Evolutionary conservation across 768 basidiomycete genomes (phyloP), one percentile per base, ranked within the genome.

Genomic region (Tylopilus felleus): DNA sequence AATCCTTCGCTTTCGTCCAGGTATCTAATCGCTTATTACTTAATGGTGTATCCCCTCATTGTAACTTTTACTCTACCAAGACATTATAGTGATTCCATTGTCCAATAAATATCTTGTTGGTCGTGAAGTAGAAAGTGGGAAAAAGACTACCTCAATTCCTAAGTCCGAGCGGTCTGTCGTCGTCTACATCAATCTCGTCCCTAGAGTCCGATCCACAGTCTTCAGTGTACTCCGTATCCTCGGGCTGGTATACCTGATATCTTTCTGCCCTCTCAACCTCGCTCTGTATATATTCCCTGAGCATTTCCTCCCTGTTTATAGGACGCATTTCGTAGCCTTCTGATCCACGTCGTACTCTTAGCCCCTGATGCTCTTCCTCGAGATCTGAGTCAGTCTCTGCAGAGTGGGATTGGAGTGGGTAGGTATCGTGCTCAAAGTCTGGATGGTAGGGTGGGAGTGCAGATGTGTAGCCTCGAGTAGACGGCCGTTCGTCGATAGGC

Each of bases 281-380:
- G 39, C 74, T 74, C 52, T 71, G 70, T 29, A 91, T 67, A 67
- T 88, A 85, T 46, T 76, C 72, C 52, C 67, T 71, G 38, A 92
- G 68, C 73, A 91, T 77, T 42, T 79, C 80, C 62, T 90, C 86
- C 53, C 90, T 75, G 42, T 80, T 74, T 35, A 80, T 71, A 12
- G 80, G 71, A 14, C 77, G 78, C 43, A 89, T 83, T 64, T 93
- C 91, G 60, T 85, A 89, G 5, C 91, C 91, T 71, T 93, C 92
- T 14, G 90, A 93, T 21, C 91, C 90, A 41, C 81, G 72, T 49
- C 91, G 76, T 44, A 89, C 75, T 29, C 57, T 65, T 16, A 74
- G 68, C n/a, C 70, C 65, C 28, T 60, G 65, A 21, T 64, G 60
- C 21, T 71, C 68, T 40, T 73, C 71, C n/a, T 68, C 69, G 12